Evolutionary conservation across 129 eudicot species (phyloP).

Genomic region (Oenanthe sinensis): DNA sequence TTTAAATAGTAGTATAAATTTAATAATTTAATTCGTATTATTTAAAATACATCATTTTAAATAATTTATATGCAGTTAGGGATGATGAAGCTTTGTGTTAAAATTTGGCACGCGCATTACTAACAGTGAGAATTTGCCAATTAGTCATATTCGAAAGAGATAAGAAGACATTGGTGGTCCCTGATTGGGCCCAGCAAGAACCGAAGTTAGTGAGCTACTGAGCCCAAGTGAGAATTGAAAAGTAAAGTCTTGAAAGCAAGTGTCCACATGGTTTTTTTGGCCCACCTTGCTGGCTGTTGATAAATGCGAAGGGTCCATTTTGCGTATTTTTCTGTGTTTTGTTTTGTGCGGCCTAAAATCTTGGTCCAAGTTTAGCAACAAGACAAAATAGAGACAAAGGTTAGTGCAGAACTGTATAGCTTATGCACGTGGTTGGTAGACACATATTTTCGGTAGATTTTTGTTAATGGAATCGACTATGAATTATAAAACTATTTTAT

Average conservation of each 20-base stretch:
- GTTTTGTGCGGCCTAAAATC: neutral
- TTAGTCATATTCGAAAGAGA: neutral
- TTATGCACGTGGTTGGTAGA: no score
- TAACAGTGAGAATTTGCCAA: neutral
- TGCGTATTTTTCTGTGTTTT: neutral
- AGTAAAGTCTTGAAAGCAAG: neutral
- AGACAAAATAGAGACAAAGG: neutral
- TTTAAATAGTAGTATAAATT: no score
- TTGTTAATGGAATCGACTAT: no score
- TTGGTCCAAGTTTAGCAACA: neutral
- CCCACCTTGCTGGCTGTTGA: neutral
- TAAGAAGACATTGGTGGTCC: neutral
- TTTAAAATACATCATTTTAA: no score
- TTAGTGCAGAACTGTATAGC: no score
- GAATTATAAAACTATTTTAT: no score
- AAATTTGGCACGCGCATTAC: neutral
- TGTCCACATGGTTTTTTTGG: slow-evolving; percentile 7
- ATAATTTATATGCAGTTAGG: neutral
- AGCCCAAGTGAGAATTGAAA: slow-evolving; percentile 5
- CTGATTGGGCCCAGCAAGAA: neutral
- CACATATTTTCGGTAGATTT: no score
- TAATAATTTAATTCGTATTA: no score
- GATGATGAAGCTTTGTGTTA: neutral
- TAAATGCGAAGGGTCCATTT: neutral
- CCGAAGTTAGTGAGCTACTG: neutral